Percentiles rank a stretch among this genome's conserved stretches.
Evolutionary conservation across 257 asterid species (phyloP).

Genomic region (Solanum ossicruentum): DNA sequence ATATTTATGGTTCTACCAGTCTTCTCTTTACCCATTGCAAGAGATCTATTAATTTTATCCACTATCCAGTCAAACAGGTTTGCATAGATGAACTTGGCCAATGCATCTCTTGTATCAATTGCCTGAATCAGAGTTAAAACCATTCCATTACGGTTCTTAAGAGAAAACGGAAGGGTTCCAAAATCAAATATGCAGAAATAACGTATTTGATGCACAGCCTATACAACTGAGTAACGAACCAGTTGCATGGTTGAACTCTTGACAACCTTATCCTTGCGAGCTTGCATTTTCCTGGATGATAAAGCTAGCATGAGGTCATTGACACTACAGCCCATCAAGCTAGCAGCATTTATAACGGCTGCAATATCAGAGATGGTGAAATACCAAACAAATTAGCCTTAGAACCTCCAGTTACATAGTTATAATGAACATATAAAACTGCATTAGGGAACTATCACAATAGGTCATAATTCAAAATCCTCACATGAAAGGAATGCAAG

Average conservation of each 20-base stretch:
- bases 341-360: constrained; percentile 69
- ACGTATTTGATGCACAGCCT: neutral
- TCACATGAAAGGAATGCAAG: neutral
- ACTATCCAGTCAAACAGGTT: constrained; percentile 92
- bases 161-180: neutral
- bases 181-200: neutral
- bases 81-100: constrained; percentile 68
- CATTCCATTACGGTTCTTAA: neutral
- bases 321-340: constrained; percentile 70
- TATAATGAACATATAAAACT: neutral
- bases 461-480: neutral
- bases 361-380: constrained; percentile 3
- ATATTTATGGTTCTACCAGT: constrained; percentile 56
- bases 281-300: constrained; percentile 55
- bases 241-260: constrained; percentile 51
- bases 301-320: constrained; percentile 60
- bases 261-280: constrained; percentile 60
- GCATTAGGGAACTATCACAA: neutral
- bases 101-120: constrained; percentile 58
- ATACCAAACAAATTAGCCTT: neutral
- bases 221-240: constrained; percentile 23
- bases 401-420: neutral
- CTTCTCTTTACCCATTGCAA: constrained; percentile 37
- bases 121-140: constrained; percentile 33
- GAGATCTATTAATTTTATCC: constrained; percentile 55